Percentiles rank a stretch among this genome's conserved stretches.
phyloP scores from a whole-genome alignment of 148 eudicot genomes.

The Nepenthes gracilis region DNA sequence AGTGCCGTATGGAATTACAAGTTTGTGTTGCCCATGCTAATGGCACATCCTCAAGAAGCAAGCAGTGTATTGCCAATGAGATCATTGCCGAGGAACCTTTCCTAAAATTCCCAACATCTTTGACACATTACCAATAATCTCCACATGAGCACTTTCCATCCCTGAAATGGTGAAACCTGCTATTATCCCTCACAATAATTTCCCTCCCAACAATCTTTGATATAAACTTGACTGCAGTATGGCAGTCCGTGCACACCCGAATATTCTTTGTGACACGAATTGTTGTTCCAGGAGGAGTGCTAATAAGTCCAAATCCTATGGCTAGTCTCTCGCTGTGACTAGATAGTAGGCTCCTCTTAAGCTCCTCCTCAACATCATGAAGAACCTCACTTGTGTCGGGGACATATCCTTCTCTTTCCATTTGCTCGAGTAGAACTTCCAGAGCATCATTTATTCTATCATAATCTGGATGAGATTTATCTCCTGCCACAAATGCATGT shows the following conservation, averaged over 20 bases:
- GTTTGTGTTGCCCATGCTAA: too few species aligned
- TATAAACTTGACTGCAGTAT: constrained; percentile 43
- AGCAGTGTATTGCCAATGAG: too few species aligned
- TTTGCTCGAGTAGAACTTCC: constrained; percentile 29
- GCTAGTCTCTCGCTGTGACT: constrained; percentile 61
- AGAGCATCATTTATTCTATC: constrained; percentile 30
- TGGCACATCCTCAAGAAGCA: too few species aligned
- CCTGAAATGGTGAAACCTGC: constrained; percentile 52
- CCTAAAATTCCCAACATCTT: too few species aligned
- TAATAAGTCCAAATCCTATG: constrained; percentile 45
- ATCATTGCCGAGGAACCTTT: too few species aligned
- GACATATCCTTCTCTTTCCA: constrained; percentile 61
- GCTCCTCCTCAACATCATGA: constrained; percentile 55
- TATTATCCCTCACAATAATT: constrained; percentile 47
- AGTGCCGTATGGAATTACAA: too few species aligned
- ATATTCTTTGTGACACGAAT: constrained; percentile 51
- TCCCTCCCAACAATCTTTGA: constrained; percentile 44
- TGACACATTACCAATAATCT: constrained; percentile 37
- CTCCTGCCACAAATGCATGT: constrained; percentile 69
- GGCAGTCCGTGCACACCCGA: constrained; percentile 52
- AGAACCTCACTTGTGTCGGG: constrained; percentile 47
- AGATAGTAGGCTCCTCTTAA: constrained; percentile 27
- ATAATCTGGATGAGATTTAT: constrained; percentile 54
- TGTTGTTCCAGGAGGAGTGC: constrained; percentile 46
- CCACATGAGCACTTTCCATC: constrained; percentile 56